Conservation (phyloP, 768 basidiomycete species). For the Tulasnella sp. region DNA sequence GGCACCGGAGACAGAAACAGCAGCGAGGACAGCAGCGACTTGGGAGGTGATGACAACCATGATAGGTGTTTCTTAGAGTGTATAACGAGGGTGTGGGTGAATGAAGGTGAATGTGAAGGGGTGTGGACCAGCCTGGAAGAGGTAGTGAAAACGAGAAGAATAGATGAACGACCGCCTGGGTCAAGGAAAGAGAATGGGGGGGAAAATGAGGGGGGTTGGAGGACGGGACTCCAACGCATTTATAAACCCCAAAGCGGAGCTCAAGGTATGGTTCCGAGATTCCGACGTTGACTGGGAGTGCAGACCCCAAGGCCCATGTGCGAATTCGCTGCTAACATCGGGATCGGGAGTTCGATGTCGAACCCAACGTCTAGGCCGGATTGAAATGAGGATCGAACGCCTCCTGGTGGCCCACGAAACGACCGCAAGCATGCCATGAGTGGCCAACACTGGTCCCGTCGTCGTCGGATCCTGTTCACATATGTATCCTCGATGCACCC, state of each 20-base stretch:
- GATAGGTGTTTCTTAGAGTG: conserved; percentile 14
- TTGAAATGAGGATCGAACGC: no score
- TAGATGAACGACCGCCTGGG: conserved; percentile 42
- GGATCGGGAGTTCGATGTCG: background rate
- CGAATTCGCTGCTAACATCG: no score
- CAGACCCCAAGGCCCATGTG: no score
- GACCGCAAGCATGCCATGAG: no score
- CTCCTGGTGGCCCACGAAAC: no score
- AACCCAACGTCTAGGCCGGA: background rate
- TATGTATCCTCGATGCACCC: no score
- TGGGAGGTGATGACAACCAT: conserved; percentile 42
- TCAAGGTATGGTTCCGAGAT: background rate
- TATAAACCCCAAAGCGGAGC: background rate
- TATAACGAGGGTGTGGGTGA: conserved; percentile 2
- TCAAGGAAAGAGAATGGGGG: conserved; percentile 29
- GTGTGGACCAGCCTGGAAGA: conserved; percentile 11
- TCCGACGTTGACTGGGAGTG: background rate
- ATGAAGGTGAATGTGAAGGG: conserved; percentile 17
- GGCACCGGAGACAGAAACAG: conserved; percentile 30
- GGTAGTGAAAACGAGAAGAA: conserved; percentile 21
- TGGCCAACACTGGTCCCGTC: no score
- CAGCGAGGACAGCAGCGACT: conserved; percentile 39
- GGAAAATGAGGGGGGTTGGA: conserved; percentile 27
- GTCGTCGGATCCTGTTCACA: no score
- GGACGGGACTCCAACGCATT: background rate